A percentile compares a stretch with the other conserved stretches of the same genome.
These are phyloP conservation scores for Colletotrichum camelliae DNA, from an alignment of 2,329 filamentous ascomycete genomes.

Conservation along the genomic window DNA sequence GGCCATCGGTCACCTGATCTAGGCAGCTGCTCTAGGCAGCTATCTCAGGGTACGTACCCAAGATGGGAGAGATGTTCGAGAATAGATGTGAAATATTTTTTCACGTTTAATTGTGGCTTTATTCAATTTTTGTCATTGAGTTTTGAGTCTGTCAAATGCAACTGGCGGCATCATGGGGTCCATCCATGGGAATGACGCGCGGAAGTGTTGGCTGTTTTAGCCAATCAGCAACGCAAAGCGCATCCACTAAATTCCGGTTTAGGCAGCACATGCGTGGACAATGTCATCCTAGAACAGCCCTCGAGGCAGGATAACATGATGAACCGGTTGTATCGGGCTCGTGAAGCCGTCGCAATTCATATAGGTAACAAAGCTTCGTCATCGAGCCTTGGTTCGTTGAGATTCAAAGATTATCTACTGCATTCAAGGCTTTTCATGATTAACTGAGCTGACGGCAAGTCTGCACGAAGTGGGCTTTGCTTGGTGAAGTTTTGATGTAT, in stretches of 20 bases:
- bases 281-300: not conserved
- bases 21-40: not conserved
- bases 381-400: not conserved
- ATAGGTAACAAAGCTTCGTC: not conserved
- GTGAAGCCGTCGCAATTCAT: not conserved
- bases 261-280: not conserved
- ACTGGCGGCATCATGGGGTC: not conserved
- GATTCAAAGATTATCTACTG: not conserved
- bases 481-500: not conserved
- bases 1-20: not conserved
- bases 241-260: not conserved
- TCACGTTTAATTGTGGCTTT: not conserved
- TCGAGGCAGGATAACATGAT: not conserved
- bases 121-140: not conserved
- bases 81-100: not conserved
- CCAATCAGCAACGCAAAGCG: not conserved
- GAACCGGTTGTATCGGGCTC: rapidly evolving
- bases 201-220: rapidly evolving
- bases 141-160: rapidly evolving
- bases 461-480: rapidly evolving
- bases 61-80: not conserved
- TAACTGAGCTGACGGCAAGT: not conserved
- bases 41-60: not conserved
- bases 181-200: not conserved
- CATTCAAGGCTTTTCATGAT: rapidly evolving